Base-by-base conservation (phyloP, 2,329 filamentous ascomycete species). In the Drechslera avenae region DNA sequence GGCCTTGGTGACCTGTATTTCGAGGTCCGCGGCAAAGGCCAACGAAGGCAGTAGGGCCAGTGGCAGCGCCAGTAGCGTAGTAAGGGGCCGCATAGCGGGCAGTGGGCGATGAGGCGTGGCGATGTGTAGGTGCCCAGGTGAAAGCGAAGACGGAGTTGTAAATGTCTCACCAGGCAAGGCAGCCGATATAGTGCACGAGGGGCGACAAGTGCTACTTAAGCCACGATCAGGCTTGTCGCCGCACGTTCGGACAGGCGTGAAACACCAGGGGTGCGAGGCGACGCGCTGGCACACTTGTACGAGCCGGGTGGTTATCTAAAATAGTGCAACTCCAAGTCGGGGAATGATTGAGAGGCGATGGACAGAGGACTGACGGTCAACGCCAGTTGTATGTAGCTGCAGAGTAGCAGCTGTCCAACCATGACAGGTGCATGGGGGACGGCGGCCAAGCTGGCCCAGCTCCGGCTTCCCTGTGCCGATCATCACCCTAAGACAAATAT, bases 1-100 rank as follows among this genome's bases (percentile, higher is more conserved):
- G 1, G 72, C 55, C 39, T 71, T 69, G 14, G 74, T 77, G 57
- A 73, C 69, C 56, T 79, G 72, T 65, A 81, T 76, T 39, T 62
- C 60, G 45, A 78, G 64, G 4, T 47, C 51, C 33, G 68, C 60
- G 10, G 67, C 66, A 31, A 50, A 42, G n/a, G 54, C 56, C 41
- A 64, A 35, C 42, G 64, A 51, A 18, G 58, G 57, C 8, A 70
- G 52, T 21, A 62, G 56, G 30, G 60, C 55, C 32, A 67, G 46
- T 35, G 62, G 54, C 19, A 68, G 60, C 28, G 57, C 56, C 54
- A 56, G 44, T 37, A 71, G 54, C 16, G 57, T 43, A 17, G 42
- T 46, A 42, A 66, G 54, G 50, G 52, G 57, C 66, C 68, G 66
- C 71, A 73, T 73, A 30, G 56, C 56, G 57, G 55, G 46, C 45